A percentile compares a stretch with the other conserved stretches of the same genome.
Evolutionary conservation across 73 alveolate genomes (phyloP).

Genomic region (Durusdinium trenchii): DNA sequence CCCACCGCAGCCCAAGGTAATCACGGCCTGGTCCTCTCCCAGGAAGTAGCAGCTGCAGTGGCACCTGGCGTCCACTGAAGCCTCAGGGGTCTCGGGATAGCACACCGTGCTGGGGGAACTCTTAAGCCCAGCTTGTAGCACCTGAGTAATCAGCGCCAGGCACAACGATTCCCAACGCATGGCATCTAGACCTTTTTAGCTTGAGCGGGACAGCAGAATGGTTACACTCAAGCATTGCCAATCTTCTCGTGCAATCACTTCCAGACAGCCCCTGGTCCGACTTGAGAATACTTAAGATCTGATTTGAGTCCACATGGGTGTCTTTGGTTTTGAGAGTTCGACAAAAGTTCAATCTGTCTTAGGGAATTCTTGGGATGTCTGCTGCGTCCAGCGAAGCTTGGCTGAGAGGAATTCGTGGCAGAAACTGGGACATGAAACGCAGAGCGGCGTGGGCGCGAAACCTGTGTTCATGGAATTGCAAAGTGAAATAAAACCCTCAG

Average conservation of each 20-base stretch:
- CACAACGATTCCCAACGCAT: not conserved
- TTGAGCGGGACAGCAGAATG: not conserved
- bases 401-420: not conserved
- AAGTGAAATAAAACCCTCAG: not conserved
- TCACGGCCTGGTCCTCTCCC: not conserved
- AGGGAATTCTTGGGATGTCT: not conserved
- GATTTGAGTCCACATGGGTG: not conserved
- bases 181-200: not conserved
- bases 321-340: not conserved
- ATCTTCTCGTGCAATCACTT: constrained; percentile 10
- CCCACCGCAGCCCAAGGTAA: not conserved
- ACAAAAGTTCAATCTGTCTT: too few species aligned
- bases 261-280: not conserved
- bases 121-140: constrained; percentile 1
- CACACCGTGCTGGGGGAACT: not conserved
- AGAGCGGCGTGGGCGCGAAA: not conserved
- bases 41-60: constrained; percentile 8
- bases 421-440: not conserved
- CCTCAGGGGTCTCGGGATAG: not conserved
- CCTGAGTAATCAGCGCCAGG: constrained; percentile 3
- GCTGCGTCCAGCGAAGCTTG: not conserved
- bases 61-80: not conserved
- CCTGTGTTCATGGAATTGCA: not conserved
- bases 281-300: not conserved
- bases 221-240: not conserved